Evolutionary conservation across 768 basidiomycete genomes (phyloP), one percentile per base, ranked within the genome.

Genomic region (Pleurotus tuoliensis): DNA sequence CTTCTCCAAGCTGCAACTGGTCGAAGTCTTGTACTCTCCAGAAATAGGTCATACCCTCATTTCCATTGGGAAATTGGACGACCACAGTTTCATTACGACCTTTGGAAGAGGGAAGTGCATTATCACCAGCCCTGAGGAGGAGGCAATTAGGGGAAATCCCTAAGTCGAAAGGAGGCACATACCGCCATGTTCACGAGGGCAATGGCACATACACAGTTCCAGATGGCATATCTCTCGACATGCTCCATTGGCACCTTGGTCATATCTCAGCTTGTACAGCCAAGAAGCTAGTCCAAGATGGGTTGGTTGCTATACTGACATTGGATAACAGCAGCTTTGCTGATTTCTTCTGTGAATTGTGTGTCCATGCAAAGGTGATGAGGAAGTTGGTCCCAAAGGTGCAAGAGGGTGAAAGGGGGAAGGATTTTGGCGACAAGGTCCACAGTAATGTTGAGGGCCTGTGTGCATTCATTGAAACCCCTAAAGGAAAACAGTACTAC

Each of bases 391-490:
- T 75, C 24, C 53, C 63, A n/a, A 70, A 70, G 53, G 67, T 68
- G 5, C 59, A 67, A 1, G 47, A 64, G 16, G 67, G 69, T 1
- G 63, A 70, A 3, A 61, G 62, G 3, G 66, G 71, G 0, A 61
- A 51, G 1, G 61, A 57, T 1, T 68, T 78, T 58, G 71, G 76
- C 12, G 69, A 70, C 1, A 65, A 72, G 22, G 56, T 80, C 12
- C 70, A 77, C 57, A 61, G 66, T 1, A 73, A 82, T 58, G 41
- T 81, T 0, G 81, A 79, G 77, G 79, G 78, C 6, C 79, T 75
- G 2, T n/a, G n/a, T n/a, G 67, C 75, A 0, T 67, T 64, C 0
- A 61, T 72, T 0, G 41, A 53, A 8, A 71, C 56, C 0, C 55
- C 65, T 0, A 63, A 66, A 0, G 67, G 70, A 25, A 53, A 63